phyloP scores from a whole-genome alignment of 345 rosid species.

The Eucalyptus rudis region DNA sequence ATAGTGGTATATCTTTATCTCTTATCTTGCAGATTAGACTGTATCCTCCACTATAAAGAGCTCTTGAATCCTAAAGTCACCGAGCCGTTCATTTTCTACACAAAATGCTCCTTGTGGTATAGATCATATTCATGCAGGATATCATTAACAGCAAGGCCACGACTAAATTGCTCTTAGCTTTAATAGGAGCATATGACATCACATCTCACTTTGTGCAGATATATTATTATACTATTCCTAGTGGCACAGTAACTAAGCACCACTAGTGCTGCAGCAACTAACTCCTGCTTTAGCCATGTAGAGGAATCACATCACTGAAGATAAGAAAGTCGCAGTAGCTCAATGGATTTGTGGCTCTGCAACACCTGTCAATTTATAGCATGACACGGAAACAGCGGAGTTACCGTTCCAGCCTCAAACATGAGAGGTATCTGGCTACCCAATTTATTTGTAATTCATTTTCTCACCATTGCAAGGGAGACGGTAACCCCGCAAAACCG shows the following conservation, averaged over 20 bases:
- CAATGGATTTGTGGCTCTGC: neutral
- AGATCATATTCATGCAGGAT: neutral
- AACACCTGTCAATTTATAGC: neutral
- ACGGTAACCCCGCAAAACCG: neutral
- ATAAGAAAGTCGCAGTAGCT: neutral
- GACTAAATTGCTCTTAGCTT: neutral
- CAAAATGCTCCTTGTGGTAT: neutral
- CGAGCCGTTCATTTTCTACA: neutral
- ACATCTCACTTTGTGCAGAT: conserved; percentile 17
- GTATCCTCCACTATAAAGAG: neutral
- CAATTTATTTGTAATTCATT: neutral
- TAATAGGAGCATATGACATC: conserved; percentile 16
- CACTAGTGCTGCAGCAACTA: neutral
- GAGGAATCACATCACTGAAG: neutral
- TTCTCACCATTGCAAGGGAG: neutral
- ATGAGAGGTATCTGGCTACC: neutral
- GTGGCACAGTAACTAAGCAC: conserved; percentile 2
- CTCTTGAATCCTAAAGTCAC: neutral
- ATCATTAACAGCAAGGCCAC: neutral
- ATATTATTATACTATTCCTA: neutral
- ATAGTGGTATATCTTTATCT: neutral
- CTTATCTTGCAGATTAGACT: neutral
- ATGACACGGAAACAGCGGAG: neutral
- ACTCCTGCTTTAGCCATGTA: neutral
- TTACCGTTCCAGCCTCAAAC: neutral